phyloP scores from a whole-genome alignment of 495 filamentous ascomycete species.

The Daldinia bambusicola region DNA sequence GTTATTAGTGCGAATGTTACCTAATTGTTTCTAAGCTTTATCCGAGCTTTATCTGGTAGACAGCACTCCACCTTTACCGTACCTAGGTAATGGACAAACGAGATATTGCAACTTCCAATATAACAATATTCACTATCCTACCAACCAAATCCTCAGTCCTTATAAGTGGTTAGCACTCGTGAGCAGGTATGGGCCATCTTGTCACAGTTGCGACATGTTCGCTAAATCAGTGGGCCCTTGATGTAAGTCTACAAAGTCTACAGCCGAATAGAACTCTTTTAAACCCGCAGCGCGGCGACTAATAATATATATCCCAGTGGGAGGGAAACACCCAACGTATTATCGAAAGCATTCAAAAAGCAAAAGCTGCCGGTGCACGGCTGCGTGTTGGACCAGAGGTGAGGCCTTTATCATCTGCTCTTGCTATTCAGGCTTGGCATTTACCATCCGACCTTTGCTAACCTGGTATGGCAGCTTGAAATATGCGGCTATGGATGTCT shows the following conservation, averaged over 20 bases:
- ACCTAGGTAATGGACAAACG: not conserved
- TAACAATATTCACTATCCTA: not conserved
- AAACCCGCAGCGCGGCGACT: constrained; percentile 58
- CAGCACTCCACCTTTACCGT: not conserved
- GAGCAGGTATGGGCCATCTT: constrained; percentile 46
- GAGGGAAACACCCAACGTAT: constrained; percentile 81
- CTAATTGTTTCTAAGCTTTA: not conserved
- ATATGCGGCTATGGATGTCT: constrained; percentile 74
- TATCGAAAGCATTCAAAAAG: constrained; percentile 75
- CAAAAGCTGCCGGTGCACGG: constrained; percentile 75
- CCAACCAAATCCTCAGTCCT: not conserved
- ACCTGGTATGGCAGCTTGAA: constrained; percentile 48
- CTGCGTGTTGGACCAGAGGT: constrained; percentile 75
- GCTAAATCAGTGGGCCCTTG: constrained; percentile 74
- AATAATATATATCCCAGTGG: constrained; percentile 58
- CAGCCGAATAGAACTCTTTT: constrained; percentile 57
- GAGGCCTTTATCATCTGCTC: constrained; percentile 7
- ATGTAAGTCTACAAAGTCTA: constrained; percentile 65
- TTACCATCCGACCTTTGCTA: not conserved
- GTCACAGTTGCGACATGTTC: constrained; percentile 60
- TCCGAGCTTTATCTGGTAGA: not conserved
- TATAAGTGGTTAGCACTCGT: not conserved
- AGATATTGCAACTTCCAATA: not conserved
- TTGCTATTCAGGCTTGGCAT: not conserved
- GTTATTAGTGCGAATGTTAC: not conserved